These are phyloP conservation scores for Podaxis mareebaensis DNA, from an alignment of 768 basidiomycete genomes.

Conservation along the genomic window DNA sequence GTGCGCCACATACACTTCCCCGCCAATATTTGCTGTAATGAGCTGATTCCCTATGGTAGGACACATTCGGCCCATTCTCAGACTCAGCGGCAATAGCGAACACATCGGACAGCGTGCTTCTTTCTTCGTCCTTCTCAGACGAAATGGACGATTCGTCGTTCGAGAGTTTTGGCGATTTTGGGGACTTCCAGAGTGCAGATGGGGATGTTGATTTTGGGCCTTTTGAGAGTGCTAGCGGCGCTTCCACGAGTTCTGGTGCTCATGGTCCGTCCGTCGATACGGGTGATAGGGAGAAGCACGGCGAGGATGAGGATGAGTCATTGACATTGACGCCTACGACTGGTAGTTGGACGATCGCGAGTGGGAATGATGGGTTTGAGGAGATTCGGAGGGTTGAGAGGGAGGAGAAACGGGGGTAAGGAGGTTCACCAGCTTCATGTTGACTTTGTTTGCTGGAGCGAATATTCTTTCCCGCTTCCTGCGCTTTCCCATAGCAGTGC, in stretches of 20 bases:
- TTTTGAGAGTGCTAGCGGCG: conserved; percentile 4
- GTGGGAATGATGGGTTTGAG: conserved; percentile 26
- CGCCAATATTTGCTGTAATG: background rate
- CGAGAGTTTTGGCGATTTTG: conserved; percentile 78
- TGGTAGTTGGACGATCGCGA: conserved; percentile 72
- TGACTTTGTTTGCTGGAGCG: background rate
- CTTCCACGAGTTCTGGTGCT: background rate
- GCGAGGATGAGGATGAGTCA: background rate
- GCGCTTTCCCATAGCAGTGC: background rate
- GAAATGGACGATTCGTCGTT: conserved; percentile 69
- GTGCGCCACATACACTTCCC: conserved; percentile 32
- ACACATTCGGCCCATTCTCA: conserved; percentile 81
- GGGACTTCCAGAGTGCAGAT: conserved; percentile 67
- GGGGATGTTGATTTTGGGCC: conserved; percentile 13
- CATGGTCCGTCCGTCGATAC: background rate
- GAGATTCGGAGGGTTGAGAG: conserved; percentile 15
- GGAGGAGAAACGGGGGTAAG: background rate
- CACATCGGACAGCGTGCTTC: conserved; percentile 52
- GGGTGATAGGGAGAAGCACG: background rate
- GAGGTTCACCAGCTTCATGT: background rate
- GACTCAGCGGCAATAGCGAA: conserved; percentile 50
- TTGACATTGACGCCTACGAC: conserved; percentile 41
- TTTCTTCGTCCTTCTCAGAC: conserved; percentile 54
- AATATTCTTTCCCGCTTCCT: background rate
- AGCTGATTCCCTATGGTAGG: conserved; percentile 32